phyloP scores from a whole-genome alignment of 495 filamentous ascomycete genomes.

The Penicillium lagena region DNA sequence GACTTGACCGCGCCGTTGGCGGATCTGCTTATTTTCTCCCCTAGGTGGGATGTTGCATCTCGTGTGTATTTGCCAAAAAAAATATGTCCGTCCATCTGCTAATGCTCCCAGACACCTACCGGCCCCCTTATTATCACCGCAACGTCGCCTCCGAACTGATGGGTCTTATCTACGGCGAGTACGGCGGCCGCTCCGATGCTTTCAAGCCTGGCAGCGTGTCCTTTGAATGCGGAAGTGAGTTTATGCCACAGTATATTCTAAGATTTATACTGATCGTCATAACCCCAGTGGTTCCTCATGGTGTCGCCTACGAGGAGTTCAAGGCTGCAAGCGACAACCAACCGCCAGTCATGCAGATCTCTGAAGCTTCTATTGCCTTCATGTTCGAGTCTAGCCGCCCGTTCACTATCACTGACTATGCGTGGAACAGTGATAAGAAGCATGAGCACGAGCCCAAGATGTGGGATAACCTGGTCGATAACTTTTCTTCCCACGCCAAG shows the following conservation, averaged over 20 bases:
- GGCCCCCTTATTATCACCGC: conserved; percentile 46
- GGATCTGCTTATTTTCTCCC: conserved; percentile 44
- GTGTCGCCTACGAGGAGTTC: conserved; percentile 58
- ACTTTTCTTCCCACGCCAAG: conserved; percentile 36
- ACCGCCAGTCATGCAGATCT: conserved; percentile 42
- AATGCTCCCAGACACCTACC: conserved; percentile 32
- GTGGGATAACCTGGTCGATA: conserved; percentile 49
- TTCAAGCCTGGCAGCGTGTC: conserved; percentile 55
- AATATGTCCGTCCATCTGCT: not conserved
- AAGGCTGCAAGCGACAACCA: conserved; percentile 46
- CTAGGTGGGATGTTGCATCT: conserved; percentile 43
- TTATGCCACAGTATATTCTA: too few species aligned
- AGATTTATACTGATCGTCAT: too few species aligned
- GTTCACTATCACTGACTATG: conserved; percentile 47
- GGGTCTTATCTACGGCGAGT: conserved; percentile 48
- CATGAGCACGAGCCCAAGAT: conserved; percentile 52
- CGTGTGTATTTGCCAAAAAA: conserved; percentile 18
- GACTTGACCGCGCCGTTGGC: conserved; percentile 37
- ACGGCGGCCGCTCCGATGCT: conserved; percentile 46
- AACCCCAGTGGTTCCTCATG: conserved; percentile 44
- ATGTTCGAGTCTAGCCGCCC: conserved; percentile 56
- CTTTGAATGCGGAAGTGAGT: conserved; percentile 48
- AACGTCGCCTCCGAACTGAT: conserved; percentile 45
- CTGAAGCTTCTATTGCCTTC: conserved; percentile 42
- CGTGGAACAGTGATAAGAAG: conserved; percentile 45